phyloP scores from a whole-genome alignment of 2,329 filamentous ascomycete genomes.

The Xylaria sp. region DNA sequence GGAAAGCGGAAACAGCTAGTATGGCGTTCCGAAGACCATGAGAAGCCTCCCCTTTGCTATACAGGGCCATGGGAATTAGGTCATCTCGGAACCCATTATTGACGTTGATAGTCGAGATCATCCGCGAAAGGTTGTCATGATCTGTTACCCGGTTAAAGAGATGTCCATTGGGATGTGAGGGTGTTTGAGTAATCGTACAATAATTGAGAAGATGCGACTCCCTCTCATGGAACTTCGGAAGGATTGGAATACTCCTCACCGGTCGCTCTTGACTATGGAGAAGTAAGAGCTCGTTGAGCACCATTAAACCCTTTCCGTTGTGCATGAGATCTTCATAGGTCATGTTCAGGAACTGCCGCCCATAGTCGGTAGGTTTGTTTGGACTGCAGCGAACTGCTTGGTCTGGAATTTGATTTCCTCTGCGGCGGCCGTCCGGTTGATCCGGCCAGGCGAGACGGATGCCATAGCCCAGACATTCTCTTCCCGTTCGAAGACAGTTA shows the following conservation, averaged over 20 bases:
- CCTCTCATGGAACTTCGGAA: slow-evolving; percentile 46
- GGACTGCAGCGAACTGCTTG: slow-evolving; percentile 48
- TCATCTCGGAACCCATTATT: slow-evolving; percentile 60
- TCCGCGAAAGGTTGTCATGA: slow-evolving; percentile 53
- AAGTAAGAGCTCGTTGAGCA: slow-evolving; percentile 42
- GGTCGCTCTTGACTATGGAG: slow-evolving; percentile 46
- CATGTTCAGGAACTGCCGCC: slow-evolving; percentile 54
- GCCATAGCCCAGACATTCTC: slow-evolving; percentile 58
- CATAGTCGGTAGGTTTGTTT: slow-evolving; percentile 48
- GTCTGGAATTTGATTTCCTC: slow-evolving; percentile 47
- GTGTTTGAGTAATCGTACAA: slow-evolving; percentile 40
- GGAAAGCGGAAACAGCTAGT: slow-evolving; percentile 57
- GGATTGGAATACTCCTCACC: slow-evolving; percentile 44
- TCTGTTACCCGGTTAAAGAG: slow-evolving; percentile 48
- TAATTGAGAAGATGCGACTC: slow-evolving; percentile 50
- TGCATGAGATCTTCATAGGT: slow-evolving; percentile 53
- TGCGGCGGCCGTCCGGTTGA: slow-evolving; percentile 57
- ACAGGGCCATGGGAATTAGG: slow-evolving; percentile 59
- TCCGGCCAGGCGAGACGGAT: slow-evolving; percentile 61
- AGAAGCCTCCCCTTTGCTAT: slow-evolving; percentile 50
- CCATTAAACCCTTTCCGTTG: slow-evolving; percentile 48
- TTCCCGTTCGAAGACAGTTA: slow-evolving; percentile 57
- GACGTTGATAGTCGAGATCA: slow-evolving; percentile 60
- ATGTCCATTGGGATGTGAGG: background rate
- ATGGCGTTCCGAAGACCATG: slow-evolving; percentile 57